Base-by-base conservation (phyloP, 345 rosid species). In the Physaria fendleri region DNA sequence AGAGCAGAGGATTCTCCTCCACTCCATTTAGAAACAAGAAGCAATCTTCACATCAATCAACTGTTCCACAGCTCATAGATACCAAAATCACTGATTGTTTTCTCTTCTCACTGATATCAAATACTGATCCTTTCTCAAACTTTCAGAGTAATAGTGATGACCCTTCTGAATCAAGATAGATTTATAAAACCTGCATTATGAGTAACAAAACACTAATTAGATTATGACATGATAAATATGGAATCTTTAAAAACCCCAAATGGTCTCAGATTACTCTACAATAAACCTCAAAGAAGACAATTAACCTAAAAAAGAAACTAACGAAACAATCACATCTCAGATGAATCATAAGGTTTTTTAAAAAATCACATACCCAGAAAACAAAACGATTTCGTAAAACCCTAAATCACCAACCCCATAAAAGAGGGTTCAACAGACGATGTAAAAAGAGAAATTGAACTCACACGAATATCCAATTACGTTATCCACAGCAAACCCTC, bases 11-110 rank as follows among this genome's bases (percentile, higher is more conserved):
- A 35, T 22, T 20, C 7, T 16, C 11, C 22, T 12, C 35, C 15
- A 76, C 64, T 83, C 94, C 99, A 89, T 92, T 21, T 48, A 38
- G 47, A 62, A 8, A 17, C 10, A 44, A 28, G 55, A 38, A 14
- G 4, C 39, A 48, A 23, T 35, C 38, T 49, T 56, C 20, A 59
- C 52, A 56, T 56, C 37, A 9, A 44, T 52, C 18, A 45, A 56
- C 20, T 50, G 35, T 5, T 45, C 57, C 55, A 59, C 17, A 2
- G 30, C 66, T 32, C 51, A 27, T 27, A 28, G 33, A 40, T 49
- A 50, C 21, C 46, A 49, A 22, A 54, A 39, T 29, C 21, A 20
- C 37, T 39, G 20, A 38, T 2, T 12, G 4, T 21, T n/a, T n/a
- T 24, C 11, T 46, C 13, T 24, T 24, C 32, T 11, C 18, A 46